phyloP scores from a whole-genome alignment of 345 rosid species.

The Euphorbia tirucalli region DNA sequence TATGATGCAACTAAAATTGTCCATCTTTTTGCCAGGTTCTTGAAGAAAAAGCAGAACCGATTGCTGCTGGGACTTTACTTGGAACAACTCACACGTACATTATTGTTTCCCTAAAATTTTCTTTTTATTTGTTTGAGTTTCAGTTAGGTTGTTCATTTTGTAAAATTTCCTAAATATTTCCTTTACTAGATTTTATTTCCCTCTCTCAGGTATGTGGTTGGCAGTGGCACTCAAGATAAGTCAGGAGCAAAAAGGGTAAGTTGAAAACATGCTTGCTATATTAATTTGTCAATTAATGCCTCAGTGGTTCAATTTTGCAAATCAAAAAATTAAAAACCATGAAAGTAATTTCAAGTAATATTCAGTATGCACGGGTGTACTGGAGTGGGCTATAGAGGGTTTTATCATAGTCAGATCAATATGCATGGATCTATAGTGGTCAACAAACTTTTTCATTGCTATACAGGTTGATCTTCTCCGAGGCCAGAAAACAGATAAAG shows the following conservation, averaged over 20 bases:
- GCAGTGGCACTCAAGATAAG: conserved; percentile 78
- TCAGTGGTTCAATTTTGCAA: not conserved
- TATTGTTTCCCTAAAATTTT: not conserved
- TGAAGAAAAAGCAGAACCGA: conserved; percentile 78
- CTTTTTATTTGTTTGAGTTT: not conserved
- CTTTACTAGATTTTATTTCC: not conserved
- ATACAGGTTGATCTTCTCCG: conserved; percentile 89
- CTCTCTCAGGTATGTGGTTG: conserved; percentile 56
- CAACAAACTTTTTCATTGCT: not conserved
- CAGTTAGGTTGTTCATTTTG: not conserved
- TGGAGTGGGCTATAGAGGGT: not conserved
- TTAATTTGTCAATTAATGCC: not conserved
- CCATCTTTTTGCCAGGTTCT: conserved; percentile 49
- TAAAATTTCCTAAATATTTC: not conserved
- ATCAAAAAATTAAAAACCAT: too few relatives aligned
- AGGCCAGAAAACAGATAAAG: conserved; percentile 90
- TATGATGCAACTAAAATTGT: not conserved
- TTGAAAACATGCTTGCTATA: not conserved
- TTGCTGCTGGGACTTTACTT: conserved; percentile 85
- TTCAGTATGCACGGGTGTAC: too few relatives aligned
- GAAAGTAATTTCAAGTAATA: too few relatives aligned
- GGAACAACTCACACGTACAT: conserved; percentile 88
- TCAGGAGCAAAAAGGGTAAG: conserved; percentile 88
- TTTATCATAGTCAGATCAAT: too few relatives aligned
- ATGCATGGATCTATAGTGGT: not conserved